These are phyloP conservation scores for Pseudocercospora fuligena DNA, from an alignment of 2,329 filamentous ascomycete genomes.

Conservation along the genomic window DNA sequence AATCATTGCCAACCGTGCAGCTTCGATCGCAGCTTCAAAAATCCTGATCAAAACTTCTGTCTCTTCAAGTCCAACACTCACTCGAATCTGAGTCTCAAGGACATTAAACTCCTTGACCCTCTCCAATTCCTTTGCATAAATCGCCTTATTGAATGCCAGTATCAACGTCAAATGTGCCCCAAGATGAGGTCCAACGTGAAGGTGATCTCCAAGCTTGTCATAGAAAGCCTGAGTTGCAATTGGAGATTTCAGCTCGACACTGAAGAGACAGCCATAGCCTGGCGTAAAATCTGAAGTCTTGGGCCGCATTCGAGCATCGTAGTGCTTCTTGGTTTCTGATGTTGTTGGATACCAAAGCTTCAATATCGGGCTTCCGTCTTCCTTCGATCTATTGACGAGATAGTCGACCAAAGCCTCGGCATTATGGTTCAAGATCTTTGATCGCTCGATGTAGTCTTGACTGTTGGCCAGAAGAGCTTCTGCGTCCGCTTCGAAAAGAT, in stretches of 20 bases:
- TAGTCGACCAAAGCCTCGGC: conserved; percentile 79
- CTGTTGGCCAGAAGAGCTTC: conserved; percentile 94
- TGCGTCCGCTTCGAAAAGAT: conserved; percentile 87
- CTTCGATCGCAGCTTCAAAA: conserved; percentile 5
- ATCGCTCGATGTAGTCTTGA: conserved; percentile 80
- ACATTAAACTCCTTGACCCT: conserved; percentile 35
- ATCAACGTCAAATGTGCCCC: conserved; percentile 59
- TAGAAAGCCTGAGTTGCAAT: conserved; percentile 55
- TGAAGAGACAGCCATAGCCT: conserved; percentile 62
- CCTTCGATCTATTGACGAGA: conserved; percentile 47
- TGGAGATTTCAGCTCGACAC: conserved; percentile 55
- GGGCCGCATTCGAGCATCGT: conserved; percentile 35
- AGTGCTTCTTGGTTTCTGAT: conserved; percentile 23
- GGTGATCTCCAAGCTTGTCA: conserved; percentile 47
- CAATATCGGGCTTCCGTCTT: background rate
- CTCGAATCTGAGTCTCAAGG: background rate
- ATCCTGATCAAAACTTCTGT: background rate
- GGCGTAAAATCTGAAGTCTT: conserved; percentile 54
- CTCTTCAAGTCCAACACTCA: conserved; percentile 16
- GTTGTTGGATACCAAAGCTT: conserved; percentile 17
- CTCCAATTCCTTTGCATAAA: conserved; percentile 49
- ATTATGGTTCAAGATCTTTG: conserved; percentile 80
- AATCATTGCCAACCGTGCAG: background rate
- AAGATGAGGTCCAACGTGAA: conserved; percentile 60
- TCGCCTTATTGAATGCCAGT: conserved; percentile 54